Evolutionary conservation across 139 green algal species (phyloP).

Genomic region (Coccomyxa sp.): DNA sequence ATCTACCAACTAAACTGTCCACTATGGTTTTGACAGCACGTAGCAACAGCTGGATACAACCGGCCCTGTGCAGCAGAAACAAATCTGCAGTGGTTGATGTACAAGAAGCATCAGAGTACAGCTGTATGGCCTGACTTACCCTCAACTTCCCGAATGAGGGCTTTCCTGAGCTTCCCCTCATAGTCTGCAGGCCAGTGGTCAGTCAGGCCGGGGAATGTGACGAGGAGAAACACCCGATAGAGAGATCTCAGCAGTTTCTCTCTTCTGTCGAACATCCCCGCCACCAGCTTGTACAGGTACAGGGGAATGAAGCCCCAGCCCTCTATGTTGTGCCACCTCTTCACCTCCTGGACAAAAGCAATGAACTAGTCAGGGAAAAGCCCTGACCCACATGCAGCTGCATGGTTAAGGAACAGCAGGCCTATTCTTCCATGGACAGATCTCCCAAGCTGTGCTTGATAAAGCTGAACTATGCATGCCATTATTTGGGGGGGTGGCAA

Average conservation of each 20-base stretch:
- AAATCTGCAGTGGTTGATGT: too few relatives aligned
- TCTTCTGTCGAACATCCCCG: neutral
- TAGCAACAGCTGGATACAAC: too few relatives aligned
- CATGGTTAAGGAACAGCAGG: neutral
- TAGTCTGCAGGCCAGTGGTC: constrained; percentile 26
- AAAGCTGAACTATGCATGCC: too few relatives aligned
- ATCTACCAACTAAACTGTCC: too few relatives aligned
- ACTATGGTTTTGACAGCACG: too few relatives aligned
- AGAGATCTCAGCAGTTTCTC: constrained; percentile 3
- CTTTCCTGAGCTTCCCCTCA: constrained; percentile 5
- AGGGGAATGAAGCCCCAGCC: constrained; percentile 15
- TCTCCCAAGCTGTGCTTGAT: too few relatives aligned
- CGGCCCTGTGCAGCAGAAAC: too few relatives aligned
- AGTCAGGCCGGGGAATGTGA: constrained; percentile 18
- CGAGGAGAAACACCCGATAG: constrained; percentile 11
- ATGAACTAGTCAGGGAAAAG: neutral
- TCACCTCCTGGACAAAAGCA: neutral
- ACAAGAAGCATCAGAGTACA: too few relatives aligned
- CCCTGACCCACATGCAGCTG: neutral
- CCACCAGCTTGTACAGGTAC: constrained; percentile 13
- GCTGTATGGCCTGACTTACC: too few relatives aligned
- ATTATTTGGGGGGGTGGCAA: too few relatives aligned
- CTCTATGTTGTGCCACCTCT: constrained; percentile 2
- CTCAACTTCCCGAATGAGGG: neutral
- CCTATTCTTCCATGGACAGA: neutral